These are phyloP conservation scores for Phytophthora palmivora DNA, from an alignment of 352 stramenopile genomes.

Conservation along the genomic window DNA sequence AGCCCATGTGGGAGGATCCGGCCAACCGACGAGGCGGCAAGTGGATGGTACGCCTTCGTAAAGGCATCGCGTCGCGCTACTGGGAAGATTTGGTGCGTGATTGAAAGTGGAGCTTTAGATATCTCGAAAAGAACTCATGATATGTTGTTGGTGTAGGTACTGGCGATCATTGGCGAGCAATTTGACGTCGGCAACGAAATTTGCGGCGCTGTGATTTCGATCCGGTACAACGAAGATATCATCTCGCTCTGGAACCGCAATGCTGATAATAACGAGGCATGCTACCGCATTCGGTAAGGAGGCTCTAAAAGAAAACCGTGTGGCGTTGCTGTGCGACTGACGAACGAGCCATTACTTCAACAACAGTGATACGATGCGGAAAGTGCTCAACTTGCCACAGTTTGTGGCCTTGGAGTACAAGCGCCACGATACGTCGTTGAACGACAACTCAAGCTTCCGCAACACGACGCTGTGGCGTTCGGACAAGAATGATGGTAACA, in stretches of 20 bases:
- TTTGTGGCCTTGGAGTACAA: constrained; percentile 94
- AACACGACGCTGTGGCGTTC: constrained; percentile 84
- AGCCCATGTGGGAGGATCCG: constrained; percentile 94
- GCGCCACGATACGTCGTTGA: constrained; percentile 88
- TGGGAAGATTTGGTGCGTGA: constrained; percentile 91
- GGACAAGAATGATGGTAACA: constrained; percentile 54
- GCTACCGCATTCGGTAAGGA: constrained; percentile 78
- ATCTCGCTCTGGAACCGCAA: constrained; percentile 96
- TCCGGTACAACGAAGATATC: constrained; percentile 94
- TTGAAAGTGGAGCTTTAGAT: not conserved
- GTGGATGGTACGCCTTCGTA: constrained; percentile 94
- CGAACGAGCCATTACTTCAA: not conserved
- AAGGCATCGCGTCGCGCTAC: constrained; percentile 91
- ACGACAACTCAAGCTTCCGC: constrained; percentile 81
- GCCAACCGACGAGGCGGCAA: constrained; percentile 92
- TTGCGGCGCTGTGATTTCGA: constrained; percentile 90
- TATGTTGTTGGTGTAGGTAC: constrained; percentile 48
- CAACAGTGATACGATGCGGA: constrained; percentile 86
- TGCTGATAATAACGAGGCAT: constrained; percentile 92
- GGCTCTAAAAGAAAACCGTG: no score
- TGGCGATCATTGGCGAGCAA: constrained; percentile 94
- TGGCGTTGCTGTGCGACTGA: no score
- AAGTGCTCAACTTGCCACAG: constrained; percentile 90
- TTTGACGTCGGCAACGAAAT: constrained; percentile 96
- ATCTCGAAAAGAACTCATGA: constrained; percentile 9